Base-by-base conservation (phyloP, 306 rosid genomes). In the Casuarina glauca region DNA sequence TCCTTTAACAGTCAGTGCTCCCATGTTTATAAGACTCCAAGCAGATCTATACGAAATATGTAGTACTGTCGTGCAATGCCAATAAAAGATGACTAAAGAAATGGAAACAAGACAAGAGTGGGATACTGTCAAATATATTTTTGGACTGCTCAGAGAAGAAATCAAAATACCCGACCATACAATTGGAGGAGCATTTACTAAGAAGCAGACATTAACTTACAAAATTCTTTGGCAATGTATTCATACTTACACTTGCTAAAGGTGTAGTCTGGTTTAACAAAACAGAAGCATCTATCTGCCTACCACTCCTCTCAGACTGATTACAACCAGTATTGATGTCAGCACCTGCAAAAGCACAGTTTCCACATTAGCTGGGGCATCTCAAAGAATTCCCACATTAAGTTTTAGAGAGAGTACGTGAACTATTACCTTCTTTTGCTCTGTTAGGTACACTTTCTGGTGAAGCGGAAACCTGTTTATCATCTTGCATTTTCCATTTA, bases 161-260 rank as follows among this genome's bases (percentile, higher is more conserved):
- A 67, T 41, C n/a, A 20, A 66, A 66, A 66, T 17, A 13, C 16
- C 42, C 5, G 42, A 66, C 46, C 50, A 41, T 41, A 43, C 50
- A 17, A 67, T 26, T 67, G 71, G 9, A 62, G 45, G 60, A 16
- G 35, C 68, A 81, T 71, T 69, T 60, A 63, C 64, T 13, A 49
- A 87, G 46, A 52, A 74, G 74, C 53, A 70, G 74, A 68, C 55
- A 72, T 26, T 68, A 79, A 83, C 98, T 90, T 89, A 90, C 98
- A 7, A 77, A 57, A 46, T 83, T 82, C 73, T 78, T 78, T 46
- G 82, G 84, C 62, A 80, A 70, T 70, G 64, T 68, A 78, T 38
- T 86, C 73, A 91, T 81, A 72, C 70, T 76, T 69, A 77, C 49
- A 85, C 81, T 84, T 82, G 74, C 84, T 1, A 82, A 88, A 81